Evolutionary conservation across 1,284 basidiomycete species (phyloP).

Genomic region (Takashimella koratensis): DNA sequence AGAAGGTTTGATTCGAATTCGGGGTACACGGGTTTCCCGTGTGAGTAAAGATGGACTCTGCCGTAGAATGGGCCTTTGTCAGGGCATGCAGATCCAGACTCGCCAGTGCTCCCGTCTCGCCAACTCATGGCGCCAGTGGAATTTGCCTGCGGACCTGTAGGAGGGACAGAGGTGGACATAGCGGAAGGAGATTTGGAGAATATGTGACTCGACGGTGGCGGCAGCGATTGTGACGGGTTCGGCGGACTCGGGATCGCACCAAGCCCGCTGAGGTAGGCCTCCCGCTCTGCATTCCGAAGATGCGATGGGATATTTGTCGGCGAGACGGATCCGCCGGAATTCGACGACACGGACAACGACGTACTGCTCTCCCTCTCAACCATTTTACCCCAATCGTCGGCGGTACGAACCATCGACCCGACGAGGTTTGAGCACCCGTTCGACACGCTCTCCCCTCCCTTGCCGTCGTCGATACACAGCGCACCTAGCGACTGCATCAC

Average conservation of each 20-base stretch:
- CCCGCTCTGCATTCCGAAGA: neutral
- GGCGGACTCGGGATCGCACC: neutral
- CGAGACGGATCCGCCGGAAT: neutral
- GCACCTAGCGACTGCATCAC: slow-evolving; percentile 8
- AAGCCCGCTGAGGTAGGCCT: neutral
- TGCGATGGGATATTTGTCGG: neutral
- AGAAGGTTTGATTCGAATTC: no score
- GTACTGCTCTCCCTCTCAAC: slow-evolving; percentile 12
- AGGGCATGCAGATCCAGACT: no score
- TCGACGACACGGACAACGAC: neutral
- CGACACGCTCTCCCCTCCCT: slow-evolving; percentile 24
- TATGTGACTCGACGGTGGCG: neutral
- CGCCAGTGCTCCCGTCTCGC: no score
- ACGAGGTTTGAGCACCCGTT: slow-evolving; percentile 41
- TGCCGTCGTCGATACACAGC: slow-evolving; percentile 7
- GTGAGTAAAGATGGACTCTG: no score
- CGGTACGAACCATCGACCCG: slow-evolving; percentile 34
- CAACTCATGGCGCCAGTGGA: no score
- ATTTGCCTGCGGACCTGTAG: no score
- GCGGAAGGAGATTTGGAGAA: no score
- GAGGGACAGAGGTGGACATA: no score
- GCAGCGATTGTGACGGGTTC: neutral
- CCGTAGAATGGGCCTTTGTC: no score
- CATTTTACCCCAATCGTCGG: slow-evolving; percentile 26
- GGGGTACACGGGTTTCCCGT: no score